Percentiles rank a stretch among this genome's conserved stretches.
phyloP scores from a whole-genome alignment of 768 basidiomycete species.

The Pisolithus albus region DNA sequence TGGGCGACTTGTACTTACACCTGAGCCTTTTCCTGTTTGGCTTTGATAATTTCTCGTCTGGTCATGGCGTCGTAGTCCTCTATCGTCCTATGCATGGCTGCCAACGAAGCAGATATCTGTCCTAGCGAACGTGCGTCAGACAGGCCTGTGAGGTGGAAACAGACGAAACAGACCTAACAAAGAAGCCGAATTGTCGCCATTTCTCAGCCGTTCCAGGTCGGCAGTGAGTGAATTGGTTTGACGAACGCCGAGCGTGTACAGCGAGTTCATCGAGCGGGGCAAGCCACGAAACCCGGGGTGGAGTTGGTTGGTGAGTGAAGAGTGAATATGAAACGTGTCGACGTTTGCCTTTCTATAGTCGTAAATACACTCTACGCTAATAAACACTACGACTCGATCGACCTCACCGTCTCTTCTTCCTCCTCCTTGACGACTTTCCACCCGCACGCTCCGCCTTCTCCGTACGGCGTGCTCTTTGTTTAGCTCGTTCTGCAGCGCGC shows the following conservation, averaged over 20 bases:
- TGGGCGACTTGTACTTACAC: conserved; percentile 44
- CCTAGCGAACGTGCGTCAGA: conserved; percentile 45
- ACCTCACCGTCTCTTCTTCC: conserved; percentile 27
- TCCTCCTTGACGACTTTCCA: conserved; percentile 44
- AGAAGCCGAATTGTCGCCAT: conserved; percentile 74
- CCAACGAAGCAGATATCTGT: conserved; percentile 96
- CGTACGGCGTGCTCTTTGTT: conserved; percentile 55
- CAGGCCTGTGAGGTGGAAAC: not conserved
- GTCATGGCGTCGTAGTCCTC: conserved; percentile 98
- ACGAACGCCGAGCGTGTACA: conserved; percentile 89
- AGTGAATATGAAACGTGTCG: conserved; percentile 5
- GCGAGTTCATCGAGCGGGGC: conserved; percentile 71
- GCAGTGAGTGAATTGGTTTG: conserved; percentile 85
- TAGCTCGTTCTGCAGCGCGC: conserved; percentile 51
- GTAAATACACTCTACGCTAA: not conserved
- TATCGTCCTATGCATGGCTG: conserved; percentile 88
- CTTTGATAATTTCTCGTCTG: conserved; percentile 90
- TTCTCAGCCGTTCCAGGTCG: conserved; percentile 77
- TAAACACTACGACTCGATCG: not conserved
- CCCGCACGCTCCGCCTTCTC: conserved; percentile 72
- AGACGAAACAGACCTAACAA: conserved; percentile 58
- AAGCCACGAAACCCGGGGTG: conserved; percentile 7
- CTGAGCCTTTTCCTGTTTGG: conserved; percentile 94
- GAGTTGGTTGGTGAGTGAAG: not conserved
- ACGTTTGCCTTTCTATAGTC: not conserved